Percentiles rank a stretch among this genome's conserved stretches.
Evolutionary conservation across 2,329 filamentous ascomycete species (phyloP).

Genomic region (Lasiodiplodia hormozganensis): DNA sequence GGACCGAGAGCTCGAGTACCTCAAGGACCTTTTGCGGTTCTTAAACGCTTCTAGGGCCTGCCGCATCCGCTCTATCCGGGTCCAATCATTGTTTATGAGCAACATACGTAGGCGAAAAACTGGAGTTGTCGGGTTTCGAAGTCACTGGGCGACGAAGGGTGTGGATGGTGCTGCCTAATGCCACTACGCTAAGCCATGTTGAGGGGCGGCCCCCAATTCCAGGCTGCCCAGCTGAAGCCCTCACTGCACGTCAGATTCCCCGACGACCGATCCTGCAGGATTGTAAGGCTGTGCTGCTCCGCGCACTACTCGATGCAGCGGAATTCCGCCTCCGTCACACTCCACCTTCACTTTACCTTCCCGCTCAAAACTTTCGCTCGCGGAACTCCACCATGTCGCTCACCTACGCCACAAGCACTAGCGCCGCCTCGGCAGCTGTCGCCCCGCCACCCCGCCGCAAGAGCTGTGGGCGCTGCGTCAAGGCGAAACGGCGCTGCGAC

Average conservation of each 20-base stretch:
- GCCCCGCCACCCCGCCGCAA: not conserved
- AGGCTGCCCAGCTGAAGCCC: no score
- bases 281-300: not conserved
- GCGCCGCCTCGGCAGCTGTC: not conserved
- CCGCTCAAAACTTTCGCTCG: not conserved
- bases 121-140: no score
- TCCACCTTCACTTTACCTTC: not conserved
- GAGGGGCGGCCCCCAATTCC: no score
- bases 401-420: not conserved
- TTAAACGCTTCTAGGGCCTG: no score
- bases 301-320: not conserved
- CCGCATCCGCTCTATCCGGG: no score
- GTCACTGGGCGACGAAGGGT: no score
- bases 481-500: not conserved
- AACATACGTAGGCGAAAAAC: no score
- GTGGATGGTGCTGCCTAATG: no score
- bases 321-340: not conserved
- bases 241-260: not conserved
- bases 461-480: not conserved
- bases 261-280: not conserved
- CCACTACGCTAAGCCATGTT: no score
- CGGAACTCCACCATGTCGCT: constrained; percentile 2
- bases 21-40: no score
- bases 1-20: no score
- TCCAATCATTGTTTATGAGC: no score